Base-by-base conservation (phyloP, 129 eudicot genomes). In the Flaveria linearis region DNA sequence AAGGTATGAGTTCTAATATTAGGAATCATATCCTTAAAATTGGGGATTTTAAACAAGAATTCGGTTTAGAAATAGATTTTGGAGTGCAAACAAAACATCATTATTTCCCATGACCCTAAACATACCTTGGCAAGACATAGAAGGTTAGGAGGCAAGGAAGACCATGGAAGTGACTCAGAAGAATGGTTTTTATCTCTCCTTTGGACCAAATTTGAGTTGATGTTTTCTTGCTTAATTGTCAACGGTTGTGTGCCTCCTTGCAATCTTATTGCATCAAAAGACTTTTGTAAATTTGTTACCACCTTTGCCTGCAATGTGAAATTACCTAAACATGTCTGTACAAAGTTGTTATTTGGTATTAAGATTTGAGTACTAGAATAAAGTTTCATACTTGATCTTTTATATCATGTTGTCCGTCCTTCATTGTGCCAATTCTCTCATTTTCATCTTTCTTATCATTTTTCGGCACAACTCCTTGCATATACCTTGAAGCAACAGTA, bases 401-500 rank as follows among this genome's bases (percentile, higher is more conserved):
- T 42, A 73, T 83, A 83, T 85, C 97, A 39, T 79, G 84, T 15
- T 23, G 83, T 78, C 86, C 85, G 28, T 65, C 77, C 63, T 82
- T 90, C 41, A 73, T 57, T 61, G 55, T 42, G 60, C 70, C 82
- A 71, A 26, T 73, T 75, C 81, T 76, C 61, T 89, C 87, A 77
- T 72, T 70, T 47, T 80, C 89, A 76, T 77, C 77, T 49, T 77
- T 72, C 50, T 71, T 86, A 68, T 77, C 81, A 58, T 62, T 80
- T 63, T 58, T 80, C 7, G 88, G 69, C 68, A 86, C 62, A 41
- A 85, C 53, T 8, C 96, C 96, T 58, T 86, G 97, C 99, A 91
- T 89, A 70, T 95, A 91, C 96, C 99, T 84, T 2, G 97, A 95
- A 11, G 99, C 82, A 65, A 91, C 99, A 55, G 68, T 80, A 20